Percentiles rank a stretch among this genome's conserved stretches.
These are phyloP conservation scores for Helminthosporium solani DNA, from an alignment of 2,329 filamentous ascomycete species.

Conservation along the genomic window DNA sequence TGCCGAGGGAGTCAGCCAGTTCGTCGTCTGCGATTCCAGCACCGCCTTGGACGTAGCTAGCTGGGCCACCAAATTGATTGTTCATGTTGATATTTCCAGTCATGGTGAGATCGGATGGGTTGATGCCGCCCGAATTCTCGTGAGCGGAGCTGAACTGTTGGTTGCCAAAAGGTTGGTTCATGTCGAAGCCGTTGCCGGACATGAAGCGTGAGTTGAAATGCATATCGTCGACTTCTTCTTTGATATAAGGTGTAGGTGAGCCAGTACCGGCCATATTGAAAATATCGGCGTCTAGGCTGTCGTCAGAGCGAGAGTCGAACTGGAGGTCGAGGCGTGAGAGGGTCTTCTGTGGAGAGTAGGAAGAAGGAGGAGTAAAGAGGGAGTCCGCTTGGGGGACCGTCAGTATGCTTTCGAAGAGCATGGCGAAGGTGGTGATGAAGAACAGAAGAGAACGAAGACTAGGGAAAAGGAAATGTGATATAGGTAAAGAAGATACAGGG, in stretches of 20 bases:
- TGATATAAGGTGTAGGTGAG: conserved; percentile 63
- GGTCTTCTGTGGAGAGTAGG: conserved; percentile 43
- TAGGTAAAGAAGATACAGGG: conserved; percentile 20
- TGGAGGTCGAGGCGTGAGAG: conserved; percentile 41
- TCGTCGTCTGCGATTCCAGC: conserved; percentile 86
- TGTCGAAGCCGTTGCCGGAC: conserved; percentile 52
- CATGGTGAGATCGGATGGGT: conserved; percentile 84
- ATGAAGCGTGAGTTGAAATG: conserved; percentile 54
- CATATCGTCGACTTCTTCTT: conserved; percentile 66
- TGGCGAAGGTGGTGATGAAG: conserved; percentile 22
- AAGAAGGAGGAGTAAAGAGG: conserved; percentile 44
- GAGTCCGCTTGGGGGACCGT: conserved; percentile 46
- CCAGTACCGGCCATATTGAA: conserved; percentile 58
- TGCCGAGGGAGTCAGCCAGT: conserved; percentile 68
- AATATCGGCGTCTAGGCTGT: conserved; percentile 46
- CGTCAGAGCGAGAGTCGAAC: conserved; percentile 43
- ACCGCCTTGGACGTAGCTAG: conserved; percentile 74
- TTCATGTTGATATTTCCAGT: conserved; percentile 56
- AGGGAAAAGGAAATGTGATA: conserved; percentile 18
- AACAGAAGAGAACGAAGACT: conserved; percentile 12
- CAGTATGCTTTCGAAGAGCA: conserved; percentile 41
- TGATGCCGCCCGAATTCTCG: conserved; percentile 55
- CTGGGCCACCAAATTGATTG: conserved; percentile 60
- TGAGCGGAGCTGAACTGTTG: conserved; percentile 51
- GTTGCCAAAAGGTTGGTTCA: conserved; percentile 52